Evolutionary conservation across 345 rosid species (phyloP), one percentile per base, ranked within the genome.

Genomic region (Aquilaria yunnanensis): DNA sequence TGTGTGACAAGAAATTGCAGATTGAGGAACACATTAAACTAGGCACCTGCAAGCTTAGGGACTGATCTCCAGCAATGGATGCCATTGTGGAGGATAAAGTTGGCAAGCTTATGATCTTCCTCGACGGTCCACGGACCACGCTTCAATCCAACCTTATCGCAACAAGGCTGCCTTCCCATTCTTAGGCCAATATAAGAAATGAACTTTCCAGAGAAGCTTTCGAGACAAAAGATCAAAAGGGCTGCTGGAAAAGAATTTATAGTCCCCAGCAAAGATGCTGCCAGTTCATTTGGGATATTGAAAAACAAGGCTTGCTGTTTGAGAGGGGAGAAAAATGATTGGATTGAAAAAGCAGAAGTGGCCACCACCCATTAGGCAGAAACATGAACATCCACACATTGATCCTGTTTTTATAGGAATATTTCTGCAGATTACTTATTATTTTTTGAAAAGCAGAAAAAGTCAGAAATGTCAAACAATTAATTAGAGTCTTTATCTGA

Each of bases 71-170:
- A 90, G 75, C 97, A 87, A 37, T 85, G 95, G 59, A 87, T 90
- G 47, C 97, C 97, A 64, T 87, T 87, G 68, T 70, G 72, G 65
- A 90, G 87, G 69, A 90, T 87, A 70, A 90, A 90, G 60, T 64
- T 83, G 75, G 78, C 73, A 60, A 90, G 97, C 78, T 82, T 85
- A 58, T 82, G 92, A 72, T 90, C 97, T 78, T 90, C 97, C 69
- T 90, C 97, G 56, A 84, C 71, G 2, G 97, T 85, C 97, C 97
- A 90, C 50, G 97, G 97, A 67, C 97, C 97, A 69, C 92, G 73
- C 72, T 87, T 87, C 68, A 90, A 57, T 53, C 97, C 97, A 58
- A 85, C 75, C 71, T 87, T 90, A 33, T 90, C 90, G 69, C 97
- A 90, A 45, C 97, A 90, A 65, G 97, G 97, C 70, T 79, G 77